Conservation (phyloP, 1,139 yeast species). For the Hansenula lynferdii region DNA sequence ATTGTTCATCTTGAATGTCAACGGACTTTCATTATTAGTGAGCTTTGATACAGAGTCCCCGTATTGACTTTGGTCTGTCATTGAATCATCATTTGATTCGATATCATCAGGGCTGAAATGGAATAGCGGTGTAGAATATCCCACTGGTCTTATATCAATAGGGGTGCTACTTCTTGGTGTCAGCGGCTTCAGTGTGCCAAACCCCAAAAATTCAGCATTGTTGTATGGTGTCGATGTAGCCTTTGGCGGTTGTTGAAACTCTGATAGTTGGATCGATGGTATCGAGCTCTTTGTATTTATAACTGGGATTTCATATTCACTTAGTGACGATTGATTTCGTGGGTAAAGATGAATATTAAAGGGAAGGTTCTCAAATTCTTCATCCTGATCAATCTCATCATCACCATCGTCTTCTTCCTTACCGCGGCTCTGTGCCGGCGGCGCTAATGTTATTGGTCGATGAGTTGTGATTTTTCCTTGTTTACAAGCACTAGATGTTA, state of each 20-base stretch:
- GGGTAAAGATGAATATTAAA: no score
- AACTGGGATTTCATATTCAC: background rate
- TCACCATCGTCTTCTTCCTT: no score
- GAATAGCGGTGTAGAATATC: slow-evolving; percentile 15
- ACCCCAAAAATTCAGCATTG: background rate
- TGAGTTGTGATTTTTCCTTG: no score
- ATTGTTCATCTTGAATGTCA: background rate
- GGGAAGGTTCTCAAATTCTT: no score
- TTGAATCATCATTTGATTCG: background rate
- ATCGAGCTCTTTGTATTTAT: slow-evolving; percentile 2
- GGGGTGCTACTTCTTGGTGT: background rate
- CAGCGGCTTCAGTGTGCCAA: background rate
- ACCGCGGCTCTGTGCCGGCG: no score
- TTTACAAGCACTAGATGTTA: no score
- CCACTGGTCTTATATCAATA: background rate
- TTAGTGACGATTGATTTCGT: background rate
- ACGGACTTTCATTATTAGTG: background rate
- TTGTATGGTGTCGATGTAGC: slow-evolving; percentile 31
- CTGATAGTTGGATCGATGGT: slow-evolving; percentile 27
- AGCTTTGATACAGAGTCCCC: background rate
- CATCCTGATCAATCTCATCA: no score
- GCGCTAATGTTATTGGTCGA: no score
- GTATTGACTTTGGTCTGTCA: background rate
- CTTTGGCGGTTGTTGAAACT: slow-evolving; percentile 30
- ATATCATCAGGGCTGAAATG: slow-evolving; percentile 7